Evolutionary conservation across 1,284 basidiomycete genomes (phyloP).

Genomic region (Boletus subluridellus): DNA sequence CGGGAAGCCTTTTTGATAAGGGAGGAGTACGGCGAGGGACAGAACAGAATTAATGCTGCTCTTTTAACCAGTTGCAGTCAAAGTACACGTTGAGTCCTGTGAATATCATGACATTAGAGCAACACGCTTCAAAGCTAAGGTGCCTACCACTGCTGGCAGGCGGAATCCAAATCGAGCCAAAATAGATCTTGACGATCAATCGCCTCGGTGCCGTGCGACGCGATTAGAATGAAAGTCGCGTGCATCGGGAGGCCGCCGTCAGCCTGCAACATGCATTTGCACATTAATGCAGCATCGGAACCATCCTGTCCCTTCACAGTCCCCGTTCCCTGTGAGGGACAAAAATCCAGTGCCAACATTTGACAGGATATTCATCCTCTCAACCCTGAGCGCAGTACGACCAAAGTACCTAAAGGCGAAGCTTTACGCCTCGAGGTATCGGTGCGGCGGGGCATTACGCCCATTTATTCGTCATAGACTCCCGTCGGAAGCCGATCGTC

Average conservation of each 20-base stretch:
- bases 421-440: constrained; percentile 34
- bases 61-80: constrained; percentile 26
- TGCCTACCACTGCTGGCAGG: constrained; percentile 20
- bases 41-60: constrained; percentile 17
- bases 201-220: constrained; percentile 28
- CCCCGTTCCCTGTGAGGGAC: constrained; percentile 18
- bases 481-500: constrained; percentile 29
- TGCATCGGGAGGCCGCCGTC: constrained; percentile 17
- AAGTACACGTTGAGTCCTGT: constrained; percentile 27
- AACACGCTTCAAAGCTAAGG: constrained; percentile 27
- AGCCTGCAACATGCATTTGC: constrained; percentile 11
- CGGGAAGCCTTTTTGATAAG: constrained; percentile 25
- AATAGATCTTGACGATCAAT: constrained; percentile 22
- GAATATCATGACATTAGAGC: constrained; percentile 24
- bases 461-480: constrained; percentile 33
- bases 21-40: constrained; percentile 23
- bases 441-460: constrained; percentile 35
- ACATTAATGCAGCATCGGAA: constrained; percentile 8
- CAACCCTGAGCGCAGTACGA: constrained; percentile 36
- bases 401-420: constrained; percentile 34
- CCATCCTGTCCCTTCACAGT: constrained; percentile 9
- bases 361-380: constrained; percentile 27
- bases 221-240: constrained; percentile 20
- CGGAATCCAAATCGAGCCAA: constrained; percentile 18
- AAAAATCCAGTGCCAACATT: constrained; percentile 8